Base-by-base conservation (phyloP, 2,329 filamentous ascomycete genomes). In the Botryosphaeria dothidea region DNA sequence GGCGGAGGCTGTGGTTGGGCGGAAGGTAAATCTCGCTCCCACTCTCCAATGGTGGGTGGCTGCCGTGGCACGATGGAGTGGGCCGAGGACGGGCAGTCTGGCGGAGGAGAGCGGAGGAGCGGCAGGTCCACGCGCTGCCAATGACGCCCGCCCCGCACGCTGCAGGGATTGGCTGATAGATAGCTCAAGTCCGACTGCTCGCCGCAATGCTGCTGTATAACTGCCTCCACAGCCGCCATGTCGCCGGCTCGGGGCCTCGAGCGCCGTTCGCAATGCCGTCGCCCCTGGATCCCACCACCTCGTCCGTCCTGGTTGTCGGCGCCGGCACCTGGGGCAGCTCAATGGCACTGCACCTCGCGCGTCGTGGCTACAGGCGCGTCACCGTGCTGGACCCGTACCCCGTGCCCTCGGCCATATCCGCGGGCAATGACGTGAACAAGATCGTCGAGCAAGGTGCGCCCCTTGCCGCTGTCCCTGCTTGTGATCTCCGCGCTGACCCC, bases 351-450 rank as follows among this genome's bases (percentile, higher is more conserved):
- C 79, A 84, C 68, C 76, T 85, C 5, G 79, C 82, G 27, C 78
- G 82, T 31, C 75, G 79, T 58, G 83, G 83, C 45, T 84, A 84
- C 69, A 77, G 75, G 43, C 78, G 82, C 66, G 76, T 85, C 64
- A 83, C 77, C 3, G 78, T 84, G 5, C 73, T 85, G 11, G 83
- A 84, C 66, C 78, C 78, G 0, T 77, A 82, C 64, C 74, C 74
- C 0, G 77, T 82, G 3, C 81, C 82, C 1, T 83, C 81, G 4
- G 71, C 75, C 4, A 81, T 82, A 60, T 80, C 81, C 15, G 81
- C 82, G 3, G 82, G 81, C n/a, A 83, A 83, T 71, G 82, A 84
- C 67, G 72, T 83, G 45, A 83, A 83, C 68, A 83, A 83, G 66
- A 83, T 84, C 63, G 77, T 79, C 78, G 73, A 81, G 71, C 65